Evolutionary conservation across 2,329 filamentous ascomycete genomes (phyloP).

Genomic region (Dendryphion nanum): DNA sequence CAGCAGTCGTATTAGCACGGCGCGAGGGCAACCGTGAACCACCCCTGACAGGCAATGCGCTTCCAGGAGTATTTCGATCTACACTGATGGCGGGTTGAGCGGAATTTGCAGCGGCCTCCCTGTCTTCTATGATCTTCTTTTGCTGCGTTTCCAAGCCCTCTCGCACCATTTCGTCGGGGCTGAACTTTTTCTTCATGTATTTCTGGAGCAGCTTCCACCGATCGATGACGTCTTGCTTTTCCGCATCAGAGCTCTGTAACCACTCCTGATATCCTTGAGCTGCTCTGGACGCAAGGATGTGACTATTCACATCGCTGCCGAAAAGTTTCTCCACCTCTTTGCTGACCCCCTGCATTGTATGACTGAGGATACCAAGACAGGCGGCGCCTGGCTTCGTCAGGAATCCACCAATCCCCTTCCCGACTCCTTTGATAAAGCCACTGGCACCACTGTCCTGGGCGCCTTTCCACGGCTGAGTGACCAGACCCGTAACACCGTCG

Average conservation of each 20-base stretch:
- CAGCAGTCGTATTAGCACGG: too few species aligned
- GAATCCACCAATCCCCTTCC: conserved; percentile 24
- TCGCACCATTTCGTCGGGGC: conserved; percentile 19
- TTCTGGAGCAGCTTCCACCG: conserved; percentile 14
- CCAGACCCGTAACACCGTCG: conserved; percentile 21
- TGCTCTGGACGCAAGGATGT: conserved; percentile 13
- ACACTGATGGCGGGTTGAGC: too few species aligned
- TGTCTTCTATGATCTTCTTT: too few species aligned
- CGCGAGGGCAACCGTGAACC: too few species aligned
- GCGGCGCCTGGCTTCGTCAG: conserved; percentile 19
- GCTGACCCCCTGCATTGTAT: conserved; percentile 15
- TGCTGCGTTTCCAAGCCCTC: conserved; percentile 23
- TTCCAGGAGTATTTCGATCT: too few species aligned
- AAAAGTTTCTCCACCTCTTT: conserved; percentile 17
- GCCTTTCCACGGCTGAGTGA: conserved; percentile 19
- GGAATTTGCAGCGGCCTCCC: too few species aligned
- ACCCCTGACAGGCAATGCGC: too few species aligned
- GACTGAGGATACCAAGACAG: conserved; percentile 15
- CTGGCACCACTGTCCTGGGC: conserved; percentile 17
- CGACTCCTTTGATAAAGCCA: conserved; percentile 23
- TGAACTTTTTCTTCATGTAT: conserved; percentile 8
- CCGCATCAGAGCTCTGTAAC: conserved; percentile 13
- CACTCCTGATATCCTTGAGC: conserved; percentile 21
- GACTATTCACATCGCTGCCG: conserved; percentile 9
- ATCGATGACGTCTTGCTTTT: conserved; percentile 13